Evolutionary conservation across 768 basidiomycete species (phyloP).

Genomic region (Lepiota brunneoincarnata): DNA sequence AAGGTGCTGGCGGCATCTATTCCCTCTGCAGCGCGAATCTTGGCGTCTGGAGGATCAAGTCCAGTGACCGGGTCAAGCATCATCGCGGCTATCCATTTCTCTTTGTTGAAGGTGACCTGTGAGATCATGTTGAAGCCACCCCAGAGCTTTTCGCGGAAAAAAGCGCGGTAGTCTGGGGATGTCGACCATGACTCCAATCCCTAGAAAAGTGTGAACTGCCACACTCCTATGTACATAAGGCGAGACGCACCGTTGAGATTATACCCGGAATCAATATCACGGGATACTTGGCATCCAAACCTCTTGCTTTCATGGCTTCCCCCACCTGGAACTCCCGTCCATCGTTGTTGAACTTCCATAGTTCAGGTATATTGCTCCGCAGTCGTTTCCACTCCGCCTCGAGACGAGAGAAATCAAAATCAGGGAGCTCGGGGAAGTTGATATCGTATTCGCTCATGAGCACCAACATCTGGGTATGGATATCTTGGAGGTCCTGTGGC

Average conservation of each 20-base stretch:
- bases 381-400: conserved; percentile 72
- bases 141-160: conserved; percentile 90
- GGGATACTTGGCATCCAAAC: conserved; percentile 69
- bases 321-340: conserved; percentile 81
- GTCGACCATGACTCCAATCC: conserved; percentile 95
- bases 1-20: conserved; percentile 86
- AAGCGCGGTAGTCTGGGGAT: conserved; percentile 74
- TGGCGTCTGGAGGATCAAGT: conserved; percentile 81
- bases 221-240: background rate
- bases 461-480: conserved; percentile 65
- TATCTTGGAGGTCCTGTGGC: conserved; percentile 61
- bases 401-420: conserved; percentile 63
- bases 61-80: conserved; percentile 91
- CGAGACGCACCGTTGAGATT: conserved; percentile 69
- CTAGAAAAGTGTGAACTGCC: conserved; percentile 26
- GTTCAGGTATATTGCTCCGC: conserved; percentile 67
- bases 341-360: conserved; percentile 80
- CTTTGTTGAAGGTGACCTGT: conserved; percentile 78
- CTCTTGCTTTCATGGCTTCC: conserved; percentile 60
- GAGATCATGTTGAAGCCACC: conserved; percentile 81
- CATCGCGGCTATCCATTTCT: conserved; percentile 88
- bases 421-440: conserved; percentile 58
- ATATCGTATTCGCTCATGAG: conserved; percentile 73
- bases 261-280: conserved; percentile 89
- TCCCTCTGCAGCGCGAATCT: conserved; percentile 90